Percentiles rank a stretch among this genome's conserved stretches.
These are phyloP conservation scores for Salvia hispanica DNA, from an alignment of 257 asterid genomes.

Conservation along the genomic window DNA sequence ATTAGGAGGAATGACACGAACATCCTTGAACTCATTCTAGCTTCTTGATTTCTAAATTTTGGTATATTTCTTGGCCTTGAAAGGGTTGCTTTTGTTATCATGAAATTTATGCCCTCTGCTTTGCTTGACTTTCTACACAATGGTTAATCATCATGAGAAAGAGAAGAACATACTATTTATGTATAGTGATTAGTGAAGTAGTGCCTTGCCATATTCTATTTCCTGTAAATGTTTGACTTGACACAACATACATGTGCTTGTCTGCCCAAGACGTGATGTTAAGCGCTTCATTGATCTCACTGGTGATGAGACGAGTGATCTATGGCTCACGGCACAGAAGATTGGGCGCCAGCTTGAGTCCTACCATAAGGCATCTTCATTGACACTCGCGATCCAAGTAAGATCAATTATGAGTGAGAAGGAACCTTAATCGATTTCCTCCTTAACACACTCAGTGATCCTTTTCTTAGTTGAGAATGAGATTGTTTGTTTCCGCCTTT, in stretches of 20 bases:
- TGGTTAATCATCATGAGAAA: neutral
- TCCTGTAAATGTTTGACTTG: constrained; percentile 52
- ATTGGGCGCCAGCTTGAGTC: constrained; percentile 79
- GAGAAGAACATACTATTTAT: neutral
- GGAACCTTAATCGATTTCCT: neutral
- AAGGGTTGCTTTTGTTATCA: neutral
- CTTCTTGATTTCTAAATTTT: neutral
- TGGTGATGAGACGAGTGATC: constrained; percentile 76
- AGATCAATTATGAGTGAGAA: constrained; percentile 31
- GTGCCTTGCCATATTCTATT: neutral
- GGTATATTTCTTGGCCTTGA: constrained; percentile 14
- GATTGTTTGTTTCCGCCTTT: neutral
- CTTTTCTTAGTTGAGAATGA: neutral
- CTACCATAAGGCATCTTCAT: constrained; percentile 84
- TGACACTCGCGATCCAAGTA: constrained; percentile 86
- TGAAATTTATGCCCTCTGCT: neutral
- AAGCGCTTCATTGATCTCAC: constrained; percentile 81
- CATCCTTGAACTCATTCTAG: constrained; percentile 10
- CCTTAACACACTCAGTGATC: neutral
- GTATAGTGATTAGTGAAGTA: neutral
- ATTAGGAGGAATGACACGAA: neutral
- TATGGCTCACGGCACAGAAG: constrained; percentile 81
- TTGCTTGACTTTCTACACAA: constrained; percentile 21
- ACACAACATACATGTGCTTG: constrained; percentile 79
- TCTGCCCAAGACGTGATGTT: constrained; percentile 86